Evolutionary conservation across 225 moss, liverwort and hornwort genomes (phyloP).

Genomic region (Sphagnum tenellum): DNA sequence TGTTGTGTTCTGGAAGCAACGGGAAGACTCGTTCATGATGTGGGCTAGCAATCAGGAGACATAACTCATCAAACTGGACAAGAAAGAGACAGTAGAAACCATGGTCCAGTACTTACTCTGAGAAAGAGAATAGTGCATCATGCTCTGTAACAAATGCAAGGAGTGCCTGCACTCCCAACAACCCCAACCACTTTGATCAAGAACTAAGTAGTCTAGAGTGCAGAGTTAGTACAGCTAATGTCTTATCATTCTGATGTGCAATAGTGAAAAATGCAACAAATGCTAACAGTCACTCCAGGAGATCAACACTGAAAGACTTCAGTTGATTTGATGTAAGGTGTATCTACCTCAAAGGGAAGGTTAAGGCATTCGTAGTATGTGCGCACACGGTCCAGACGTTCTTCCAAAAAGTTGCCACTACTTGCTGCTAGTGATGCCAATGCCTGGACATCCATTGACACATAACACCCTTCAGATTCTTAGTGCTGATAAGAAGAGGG

Average conservation of each 20-base stretch:
- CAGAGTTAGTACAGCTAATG: too few relatives aligned
- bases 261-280: too few relatives aligned
- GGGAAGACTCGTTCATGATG: too few relatives aligned
- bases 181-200: background rate
- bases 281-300: too few relatives aligned
- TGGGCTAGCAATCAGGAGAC: too few relatives aligned
- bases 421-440: slow-evolving; percentile 69
- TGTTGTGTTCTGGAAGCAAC: too few relatives aligned
- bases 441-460: slow-evolving; percentile 34
- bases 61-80: too few relatives aligned
- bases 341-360: slow-evolving; percentile 70
- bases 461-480: background rate
- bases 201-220: too few relatives aligned
- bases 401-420: slow-evolving; percentile 55
- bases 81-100: too few relatives aligned
- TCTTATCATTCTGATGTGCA: too few relatives aligned
- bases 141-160: slow-evolving; percentile 36
- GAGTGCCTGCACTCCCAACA: slow-evolving; percentile 25
- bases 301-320: background rate
- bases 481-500: background rate
- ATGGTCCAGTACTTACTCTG: slow-evolving; percentile 17
- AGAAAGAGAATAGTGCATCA: slow-evolving; percentile 35
- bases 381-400: slow-evolving; percentile 78
- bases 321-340: background rate
- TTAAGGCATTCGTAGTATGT: slow-evolving; percentile 80